Evolutionary conservation across 768 basidiomycete genomes (phyloP), one percentile per base, ranked within the genome.

Genomic region (Lentinula edodes): DNA sequence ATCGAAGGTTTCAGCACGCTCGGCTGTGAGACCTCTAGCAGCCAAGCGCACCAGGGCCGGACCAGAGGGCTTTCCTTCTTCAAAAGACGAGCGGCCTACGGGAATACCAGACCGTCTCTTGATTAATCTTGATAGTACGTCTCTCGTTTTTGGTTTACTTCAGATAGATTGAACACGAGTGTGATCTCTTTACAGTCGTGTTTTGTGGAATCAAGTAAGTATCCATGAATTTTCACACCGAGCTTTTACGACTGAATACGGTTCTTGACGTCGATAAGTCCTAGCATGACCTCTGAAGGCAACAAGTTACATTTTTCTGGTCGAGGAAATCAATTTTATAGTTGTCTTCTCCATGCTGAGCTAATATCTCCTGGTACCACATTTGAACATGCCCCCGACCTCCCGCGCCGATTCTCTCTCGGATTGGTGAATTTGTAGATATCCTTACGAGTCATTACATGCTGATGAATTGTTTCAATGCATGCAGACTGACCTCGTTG

Each of bases 191-290:
- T 13, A 23, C 35, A 56, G 54, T 56, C 16, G 36, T 56, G 16
- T 56, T 56, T 56, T 56, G 54, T 56, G 54, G 54, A 6, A 56
- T 56, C 12, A 56, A 56, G 54, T 56, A 13, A 39, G 38, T 39
- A 13, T 39, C 7, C 38, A 9, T 9, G 9, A 39, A 39, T 39
- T 39, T 39, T 13, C 13, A 39, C 9, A 8, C 38, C 38, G 38
- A 39, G 1, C 1, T 39, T 39, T 39, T 39, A 1, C 38, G 13
- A 39, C 13, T 39, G 38, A 39, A 39, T 39, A 39, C 3, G 7
- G 38, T 39, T 39, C 7, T 39, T 39, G 38, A 39, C 13, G 28
- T 39, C 38, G 38, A 13, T 9, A 20, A 56, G 54, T 28, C 54
- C 54, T 20, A 38, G 54, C 2, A 6, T 34, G n/a, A 56, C 38